Percentiles rank a stretch among this genome's conserved stretches.
These are phyloP conservation scores for Antarctomyces pellizariae DNA, from an alignment of 495 filamentous ascomycete genomes.

Conservation along the genomic window DNA sequence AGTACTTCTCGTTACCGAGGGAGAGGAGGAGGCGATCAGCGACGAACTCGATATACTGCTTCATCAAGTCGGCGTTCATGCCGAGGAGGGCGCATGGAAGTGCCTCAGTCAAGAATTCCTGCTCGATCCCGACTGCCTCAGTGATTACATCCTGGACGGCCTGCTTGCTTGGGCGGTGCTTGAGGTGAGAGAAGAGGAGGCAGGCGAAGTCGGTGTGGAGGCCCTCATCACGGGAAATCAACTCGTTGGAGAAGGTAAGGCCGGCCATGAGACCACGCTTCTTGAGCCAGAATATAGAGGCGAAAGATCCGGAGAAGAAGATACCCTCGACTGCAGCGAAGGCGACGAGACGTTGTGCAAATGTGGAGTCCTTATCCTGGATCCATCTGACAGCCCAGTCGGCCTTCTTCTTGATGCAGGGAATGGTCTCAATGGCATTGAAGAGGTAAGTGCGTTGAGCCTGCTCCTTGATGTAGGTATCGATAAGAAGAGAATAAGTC, in stretches of 20 bases:
- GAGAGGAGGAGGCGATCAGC: slow-evolving; percentile 83
- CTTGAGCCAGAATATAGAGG: slow-evolving; percentile 99
- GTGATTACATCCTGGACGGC: slow-evolving; percentile 69
- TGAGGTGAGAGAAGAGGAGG: slow-evolving; percentile 84
- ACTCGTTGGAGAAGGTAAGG: slow-evolving; percentile 96
- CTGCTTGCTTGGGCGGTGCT: slow-evolving; percentile 65
- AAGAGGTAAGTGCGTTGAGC: slow-evolving; percentile 89
- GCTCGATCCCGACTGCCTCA: slow-evolving; percentile 83
- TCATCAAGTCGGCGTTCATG: slow-evolving; percentile 95
- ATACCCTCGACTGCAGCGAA: slow-evolving; percentile 98
- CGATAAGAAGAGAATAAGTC: slow-evolving; percentile 97
- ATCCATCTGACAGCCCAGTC: slow-evolving; percentile 97
- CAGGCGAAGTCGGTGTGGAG: slow-evolving; percentile 99
- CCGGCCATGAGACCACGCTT: slow-evolving; percentile 98
- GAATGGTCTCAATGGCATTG: slow-evolving; percentile 96
- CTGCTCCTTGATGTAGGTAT: slow-evolving; percentile 98
- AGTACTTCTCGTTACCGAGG: slow-evolving; percentile 83
- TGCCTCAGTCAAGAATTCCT: slow-evolving; percentile 94
- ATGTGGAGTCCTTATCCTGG: slow-evolving; percentile 71
- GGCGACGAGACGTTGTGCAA: slow-evolving; percentile 84
- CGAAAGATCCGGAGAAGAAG: slow-evolving; percentile 99
- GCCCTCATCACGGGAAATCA: slow-evolving; percentile 98
- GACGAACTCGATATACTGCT: slow-evolving; percentile 99
- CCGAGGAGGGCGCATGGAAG: slow-evolving; percentile 79
- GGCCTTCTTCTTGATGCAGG: slow-evolving; percentile 91